Conservation (phyloP, 208 protist species). For the Novymonas esmeraldas region DNA sequence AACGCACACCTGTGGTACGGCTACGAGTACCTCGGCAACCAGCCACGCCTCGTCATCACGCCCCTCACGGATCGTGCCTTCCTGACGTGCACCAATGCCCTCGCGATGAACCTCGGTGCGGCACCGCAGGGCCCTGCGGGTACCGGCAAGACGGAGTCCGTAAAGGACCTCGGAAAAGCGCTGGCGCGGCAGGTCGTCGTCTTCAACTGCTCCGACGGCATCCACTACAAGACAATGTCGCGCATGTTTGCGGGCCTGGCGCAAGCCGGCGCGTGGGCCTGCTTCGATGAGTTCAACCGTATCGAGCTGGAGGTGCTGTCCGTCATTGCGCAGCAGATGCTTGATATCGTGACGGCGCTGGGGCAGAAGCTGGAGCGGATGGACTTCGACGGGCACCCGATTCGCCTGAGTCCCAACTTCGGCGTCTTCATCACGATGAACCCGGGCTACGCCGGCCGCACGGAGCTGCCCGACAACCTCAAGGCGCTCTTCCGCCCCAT, state of each 20-base stretch:
- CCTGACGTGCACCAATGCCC: constrained; percentile 93
- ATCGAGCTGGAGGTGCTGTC: constrained; percentile 97
- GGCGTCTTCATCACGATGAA: constrained; percentile 99
- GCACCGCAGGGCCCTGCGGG: constrained; percentile 95
- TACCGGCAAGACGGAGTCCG: constrained; percentile 97
- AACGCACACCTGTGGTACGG: constrained; percentile 93
- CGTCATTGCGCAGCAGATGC: constrained; percentile 96
- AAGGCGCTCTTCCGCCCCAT: constrained; percentile 98
- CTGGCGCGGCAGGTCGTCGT: constrained; percentile 94
- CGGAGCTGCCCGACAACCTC: constrained; percentile 97
- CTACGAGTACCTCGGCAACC: constrained; percentile 97
- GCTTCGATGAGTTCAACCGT: constrained; percentile 98
- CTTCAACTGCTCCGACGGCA: constrained; percentile 97
- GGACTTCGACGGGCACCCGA: constrained; percentile 94
- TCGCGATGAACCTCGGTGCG: constrained; percentile 95
- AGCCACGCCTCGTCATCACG: constrained; percentile 96
- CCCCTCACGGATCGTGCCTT: constrained; percentile 96
- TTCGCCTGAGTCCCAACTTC: constrained; percentile 92
- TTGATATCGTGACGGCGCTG: constrained; percentile 94
- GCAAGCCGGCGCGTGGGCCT: constrained; percentile 95
- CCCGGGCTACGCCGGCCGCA: constrained; percentile 97
- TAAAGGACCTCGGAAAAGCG: constrained; percentile 95
- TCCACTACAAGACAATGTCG: constrained; percentile 96
- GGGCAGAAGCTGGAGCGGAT: constrained; percentile 78
- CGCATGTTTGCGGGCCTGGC: constrained; percentile 96